phyloP scores from a whole-genome alignment of 1,284 basidiomycete genomes.

The Microbotryum scabiosae region DNA sequence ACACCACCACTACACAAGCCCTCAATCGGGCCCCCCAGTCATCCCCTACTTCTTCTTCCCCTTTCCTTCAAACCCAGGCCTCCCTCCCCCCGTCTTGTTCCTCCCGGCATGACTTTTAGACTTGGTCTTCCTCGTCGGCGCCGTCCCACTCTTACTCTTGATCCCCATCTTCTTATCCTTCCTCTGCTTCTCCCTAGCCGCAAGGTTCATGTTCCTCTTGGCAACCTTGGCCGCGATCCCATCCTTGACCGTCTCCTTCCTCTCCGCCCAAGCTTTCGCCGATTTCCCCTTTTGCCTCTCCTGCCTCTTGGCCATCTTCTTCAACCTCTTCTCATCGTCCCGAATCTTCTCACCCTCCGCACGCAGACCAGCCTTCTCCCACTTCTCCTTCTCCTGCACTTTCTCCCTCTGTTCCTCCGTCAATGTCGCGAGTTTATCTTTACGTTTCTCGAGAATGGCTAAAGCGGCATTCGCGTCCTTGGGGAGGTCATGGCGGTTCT shows the following conservation, averaged over 20 bases:
- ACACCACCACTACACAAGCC: not conserved
- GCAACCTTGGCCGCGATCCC: slow-evolving; percentile 73
- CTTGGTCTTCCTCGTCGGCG: slow-evolving; percentile 26
- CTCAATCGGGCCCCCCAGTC: not conserved
- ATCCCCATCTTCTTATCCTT: slow-evolving; percentile 64
- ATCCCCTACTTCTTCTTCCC: slow-evolving; percentile 31
- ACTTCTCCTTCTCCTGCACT: slow-evolving; percentile 67
- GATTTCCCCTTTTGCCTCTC: slow-evolving; percentile 78
- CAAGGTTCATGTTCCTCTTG: slow-evolving; percentile 81
- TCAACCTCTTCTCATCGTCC: slow-evolving; percentile 69
- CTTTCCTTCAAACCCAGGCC: slow-evolving; percentile 71
- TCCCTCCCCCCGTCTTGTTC: slow-evolving; percentile 46
- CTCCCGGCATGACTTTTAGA: not conserved
- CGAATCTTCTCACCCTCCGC: slow-evolving; percentile 77
- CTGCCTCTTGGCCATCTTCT: slow-evolving; percentile 80
- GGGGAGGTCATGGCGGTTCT: slow-evolving; percentile 50
- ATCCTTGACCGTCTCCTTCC: slow-evolving; percentile 63
- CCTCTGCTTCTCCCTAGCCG: slow-evolving; percentile 63
- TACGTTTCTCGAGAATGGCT: slow-evolving; percentile 62
- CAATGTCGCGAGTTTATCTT: slow-evolving; percentile 60
- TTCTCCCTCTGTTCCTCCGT: slow-evolving; percentile 70
- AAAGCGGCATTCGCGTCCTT: slow-evolving; percentile 78
- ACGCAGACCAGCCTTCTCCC: slow-evolving; percentile 75
- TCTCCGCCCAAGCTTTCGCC: slow-evolving; percentile 73
- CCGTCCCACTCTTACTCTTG: slow-evolving; percentile 47